phyloP scores from a whole-genome alignment of 23 red algal genomes.

The Gracilaria domingensis region DNA sequence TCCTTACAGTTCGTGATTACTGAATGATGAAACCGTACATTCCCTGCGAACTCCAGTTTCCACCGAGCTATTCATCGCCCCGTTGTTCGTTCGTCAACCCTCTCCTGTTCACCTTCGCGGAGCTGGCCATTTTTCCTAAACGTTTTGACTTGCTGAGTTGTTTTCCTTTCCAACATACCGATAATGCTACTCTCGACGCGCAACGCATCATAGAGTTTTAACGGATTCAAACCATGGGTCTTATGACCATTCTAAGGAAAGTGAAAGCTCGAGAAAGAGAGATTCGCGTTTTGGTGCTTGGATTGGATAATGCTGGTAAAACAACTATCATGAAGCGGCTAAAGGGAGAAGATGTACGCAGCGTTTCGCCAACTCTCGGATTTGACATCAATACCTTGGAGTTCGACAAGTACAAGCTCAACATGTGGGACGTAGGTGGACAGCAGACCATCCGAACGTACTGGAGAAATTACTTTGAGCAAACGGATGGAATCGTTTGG shows the following conservation, averaged over 20 bases:
- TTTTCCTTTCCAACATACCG: too few relatives aligned
- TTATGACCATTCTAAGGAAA: constrained; percentile 92
- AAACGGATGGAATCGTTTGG: constrained; percentile 95
- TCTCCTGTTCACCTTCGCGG: neutral
- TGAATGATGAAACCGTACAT: neutral
- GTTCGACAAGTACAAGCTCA: constrained; percentile 75
- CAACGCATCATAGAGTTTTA: neutral
- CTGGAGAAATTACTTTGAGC: constrained; percentile 99
- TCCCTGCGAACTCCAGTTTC: neutral
- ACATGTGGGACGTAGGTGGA: constrained; percentile 99
- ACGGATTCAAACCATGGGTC: constrained; percentile 66
- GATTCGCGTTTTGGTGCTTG: constrained; percentile 83
- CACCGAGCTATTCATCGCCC: neutral
- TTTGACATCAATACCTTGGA: constrained; percentile 86
- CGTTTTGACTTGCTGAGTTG: too few relatives aligned
- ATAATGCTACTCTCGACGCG: neutral
- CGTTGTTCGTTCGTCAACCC: neutral
- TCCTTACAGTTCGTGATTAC: neutral
- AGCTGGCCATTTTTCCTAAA: neutral
- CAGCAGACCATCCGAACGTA: constrained; percentile 94
- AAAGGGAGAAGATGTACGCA: constrained; percentile 76
- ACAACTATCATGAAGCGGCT: constrained; percentile 84
- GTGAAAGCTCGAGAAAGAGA: constrained; percentile 72
- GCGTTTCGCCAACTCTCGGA: constrained; percentile 90
- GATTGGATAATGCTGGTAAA: constrained; percentile 97